A percentile compares a stretch with the other conserved stretches of the same genome.
These are phyloP conservation scores for Rosa persica DNA, from an alignment of 306 rosid species.

Conservation along the genomic window DNA sequence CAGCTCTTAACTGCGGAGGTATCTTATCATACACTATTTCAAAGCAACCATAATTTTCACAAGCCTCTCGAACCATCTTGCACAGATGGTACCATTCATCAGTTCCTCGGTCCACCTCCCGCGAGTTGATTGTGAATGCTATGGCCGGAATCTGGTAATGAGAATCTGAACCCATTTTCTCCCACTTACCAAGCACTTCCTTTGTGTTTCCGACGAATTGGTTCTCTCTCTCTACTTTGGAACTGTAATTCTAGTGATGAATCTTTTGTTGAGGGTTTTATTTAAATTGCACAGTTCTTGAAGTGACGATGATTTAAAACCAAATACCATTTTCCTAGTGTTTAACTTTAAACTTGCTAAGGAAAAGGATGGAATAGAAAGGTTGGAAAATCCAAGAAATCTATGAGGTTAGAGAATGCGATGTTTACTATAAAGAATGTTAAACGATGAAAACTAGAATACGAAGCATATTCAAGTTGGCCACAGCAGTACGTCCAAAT, in stretches of 20 bases:
- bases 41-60: constrained; percentile 32
- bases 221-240: neutral
- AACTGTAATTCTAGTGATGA: neutral
- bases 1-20: constrained; percentile 11
- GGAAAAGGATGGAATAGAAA: neutral
- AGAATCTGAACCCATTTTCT: constrained; percentile 12
- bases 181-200: neutral
- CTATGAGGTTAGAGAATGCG: neutral
- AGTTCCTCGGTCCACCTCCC: constrained; percentile 27
- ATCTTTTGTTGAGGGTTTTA: neutral
- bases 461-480: neutral
- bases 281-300: neutral
- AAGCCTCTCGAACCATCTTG: constrained; percentile 48
- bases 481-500: neutral
- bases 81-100: constrained; percentile 33
- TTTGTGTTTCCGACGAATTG: neutral
- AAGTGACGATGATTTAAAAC: neutral
- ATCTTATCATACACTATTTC: neutral
- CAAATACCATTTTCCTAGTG: neutral
- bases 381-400: neutral
- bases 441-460: neutral
- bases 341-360: neutral
- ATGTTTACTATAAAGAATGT: neutral
- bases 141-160: neutral
- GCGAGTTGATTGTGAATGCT: neutral